Conservation (phyloP, 352 stramenopile genomes). For the Pythium folliculosum region DNA sequence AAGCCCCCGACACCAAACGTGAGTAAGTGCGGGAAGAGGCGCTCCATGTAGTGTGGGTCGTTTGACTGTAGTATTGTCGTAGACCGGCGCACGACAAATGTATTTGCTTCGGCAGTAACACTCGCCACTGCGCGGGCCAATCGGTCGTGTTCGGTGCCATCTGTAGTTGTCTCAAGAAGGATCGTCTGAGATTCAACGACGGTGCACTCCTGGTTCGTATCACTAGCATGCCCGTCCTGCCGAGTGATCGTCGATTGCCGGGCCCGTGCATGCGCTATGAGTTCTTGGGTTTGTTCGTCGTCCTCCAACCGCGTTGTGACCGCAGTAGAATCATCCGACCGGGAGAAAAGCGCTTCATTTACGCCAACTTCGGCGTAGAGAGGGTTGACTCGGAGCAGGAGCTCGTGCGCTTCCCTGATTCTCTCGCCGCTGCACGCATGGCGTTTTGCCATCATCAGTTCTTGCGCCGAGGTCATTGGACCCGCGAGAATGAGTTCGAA, state of each 20-base stretch:
- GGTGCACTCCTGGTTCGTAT: neutral
- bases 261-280: neutral
- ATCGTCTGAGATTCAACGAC: constrained; percentile 24
- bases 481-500: constrained; percentile 33
- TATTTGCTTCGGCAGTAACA: neutral
- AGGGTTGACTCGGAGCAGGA: constrained; percentile 24
- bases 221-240: neutral
- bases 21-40: constrained; percentile 23
- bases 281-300: neutral
- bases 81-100: constrained; percentile 4
- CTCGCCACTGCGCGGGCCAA: constrained; percentile 9
- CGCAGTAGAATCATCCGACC: neutral
- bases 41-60: constrained; percentile 29
- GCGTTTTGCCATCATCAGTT: constrained; percentile 21
- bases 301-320: neutral
- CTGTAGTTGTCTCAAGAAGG: constrained; percentile 19
- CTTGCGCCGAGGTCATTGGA: constrained; percentile 27
- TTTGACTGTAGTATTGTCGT: constrained; percentile 15
- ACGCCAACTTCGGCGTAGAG: constrained; percentile 13
- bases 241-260: neutral
- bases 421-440: constrained; percentile 26
- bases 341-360: neutral
- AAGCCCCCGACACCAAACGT: constrained; percentile 33
- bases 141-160: constrained; percentile 9
- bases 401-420: neutral